Evolutionary conservation across 306 rosid genomes (phyloP).

Genomic region (Vachellia pachyceras): DNA sequence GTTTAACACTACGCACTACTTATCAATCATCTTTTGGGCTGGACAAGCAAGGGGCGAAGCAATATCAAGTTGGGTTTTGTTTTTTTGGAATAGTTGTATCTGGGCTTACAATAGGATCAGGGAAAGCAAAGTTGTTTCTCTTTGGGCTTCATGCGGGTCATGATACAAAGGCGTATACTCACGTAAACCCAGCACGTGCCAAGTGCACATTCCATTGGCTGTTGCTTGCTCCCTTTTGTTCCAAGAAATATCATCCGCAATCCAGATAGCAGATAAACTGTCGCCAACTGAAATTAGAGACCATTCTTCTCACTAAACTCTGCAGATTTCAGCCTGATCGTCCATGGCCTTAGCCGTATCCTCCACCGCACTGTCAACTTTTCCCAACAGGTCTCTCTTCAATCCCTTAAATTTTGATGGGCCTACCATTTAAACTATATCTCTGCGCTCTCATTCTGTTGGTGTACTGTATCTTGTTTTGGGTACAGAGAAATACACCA

Average conservation of each 20-base stretch:
- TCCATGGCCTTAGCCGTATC: conserved; percentile 79
- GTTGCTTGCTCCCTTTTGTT: not conserved
- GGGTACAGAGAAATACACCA: conserved; percentile 51
- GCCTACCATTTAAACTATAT: not conserved
- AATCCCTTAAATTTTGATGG: conserved; percentile 20
- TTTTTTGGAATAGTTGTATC: not conserved
- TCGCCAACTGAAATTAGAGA: not conserved
- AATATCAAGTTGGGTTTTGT: not conserved
- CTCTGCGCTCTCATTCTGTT: not conserved
- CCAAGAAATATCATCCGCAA: conserved; percentile 33
- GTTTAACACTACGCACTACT: not conserved
- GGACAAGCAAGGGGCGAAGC: not conserved
- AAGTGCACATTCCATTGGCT: conserved; percentile 20
- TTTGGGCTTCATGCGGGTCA: conserved; percentile 9
- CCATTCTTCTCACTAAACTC: conserved; percentile 14
- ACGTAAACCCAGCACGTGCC: conserved; percentile 1
- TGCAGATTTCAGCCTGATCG: conserved; percentile 1
- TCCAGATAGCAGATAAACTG: conserved; percentile 40
- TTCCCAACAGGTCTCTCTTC: conserved; percentile 60
- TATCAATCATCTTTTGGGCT: not conserved
- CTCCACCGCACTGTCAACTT: conserved; percentile 59
- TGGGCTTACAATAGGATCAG: not conserved
- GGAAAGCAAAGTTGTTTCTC: not conserved
- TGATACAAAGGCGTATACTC: not conserved
- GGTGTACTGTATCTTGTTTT: not conserved